Evolutionary conservation across 2,329 filamentous ascomycete genomes (phyloP).

Genomic region (Claviceps paspali): DNA sequence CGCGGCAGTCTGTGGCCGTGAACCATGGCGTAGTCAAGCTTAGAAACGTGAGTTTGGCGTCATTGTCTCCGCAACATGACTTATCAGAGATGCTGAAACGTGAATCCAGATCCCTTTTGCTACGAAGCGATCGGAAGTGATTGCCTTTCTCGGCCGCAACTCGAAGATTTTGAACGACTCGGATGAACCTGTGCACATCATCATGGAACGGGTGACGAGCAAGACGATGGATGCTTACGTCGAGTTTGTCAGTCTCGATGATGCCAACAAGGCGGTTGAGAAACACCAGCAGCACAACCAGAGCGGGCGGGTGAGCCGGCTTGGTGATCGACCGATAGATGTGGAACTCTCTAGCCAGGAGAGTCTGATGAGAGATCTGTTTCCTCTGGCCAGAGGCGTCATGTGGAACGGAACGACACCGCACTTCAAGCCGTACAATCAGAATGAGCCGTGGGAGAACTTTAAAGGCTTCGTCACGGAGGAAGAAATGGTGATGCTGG

Average conservation of each 20-base stretch:
- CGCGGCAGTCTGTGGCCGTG: constrained; percentile 14
- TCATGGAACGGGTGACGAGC: constrained; percentile 47
- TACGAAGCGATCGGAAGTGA: constrained; percentile 36
- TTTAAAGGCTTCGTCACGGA: constrained; percentile 46
- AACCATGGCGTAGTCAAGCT: constrained; percentile 32
- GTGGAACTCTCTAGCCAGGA: constrained; percentile 41
- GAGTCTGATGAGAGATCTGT: constrained; percentile 45
- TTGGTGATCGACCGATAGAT: constrained; percentile 43
- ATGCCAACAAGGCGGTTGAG: constrained; percentile 38
- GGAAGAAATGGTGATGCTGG: constrained; percentile 49
- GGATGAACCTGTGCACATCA: constrained; percentile 44
- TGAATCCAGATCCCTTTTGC: constrained; percentile 37
- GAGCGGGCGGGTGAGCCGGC: constrained; percentile 27
- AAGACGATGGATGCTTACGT: constrained; percentile 49
- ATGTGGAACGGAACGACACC: constrained; percentile 37
- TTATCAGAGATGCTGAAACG: background rate
- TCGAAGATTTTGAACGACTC: constrained; percentile 37
- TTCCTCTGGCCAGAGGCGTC: constrained; percentile 41
- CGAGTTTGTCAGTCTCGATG: constrained; percentile 37
- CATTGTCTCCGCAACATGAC: no score
- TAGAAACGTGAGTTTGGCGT: constrained; percentile 28
- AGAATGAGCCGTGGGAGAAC: constrained; percentile 29
- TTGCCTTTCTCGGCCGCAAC: constrained; percentile 44
- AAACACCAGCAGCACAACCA: constrained; percentile 25
- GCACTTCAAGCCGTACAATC: constrained; percentile 18